Percentiles rank a stretch among this genome's conserved stretches.
Evolutionary conservation across 441 rosid species (phyloP).

Genomic region (Theobroma grandiflorum): DNA sequence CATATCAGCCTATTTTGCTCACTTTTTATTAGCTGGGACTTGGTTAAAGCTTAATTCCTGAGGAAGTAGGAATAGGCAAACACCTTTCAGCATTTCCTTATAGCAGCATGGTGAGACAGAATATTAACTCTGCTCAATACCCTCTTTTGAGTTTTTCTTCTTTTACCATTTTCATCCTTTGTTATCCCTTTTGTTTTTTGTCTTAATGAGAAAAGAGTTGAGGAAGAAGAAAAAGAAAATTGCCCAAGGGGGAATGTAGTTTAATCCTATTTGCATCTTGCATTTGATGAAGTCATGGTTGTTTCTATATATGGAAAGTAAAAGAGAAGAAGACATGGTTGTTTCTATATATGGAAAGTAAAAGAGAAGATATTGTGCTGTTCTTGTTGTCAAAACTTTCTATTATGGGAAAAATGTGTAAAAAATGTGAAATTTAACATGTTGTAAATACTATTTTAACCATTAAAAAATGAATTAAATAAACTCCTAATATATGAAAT

Average conservation of each 20-base stretch:
- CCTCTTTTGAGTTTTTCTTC: background rate
- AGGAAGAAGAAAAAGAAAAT: background rate
- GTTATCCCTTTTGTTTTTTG: background rate
- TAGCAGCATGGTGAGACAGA: constrained; percentile 20
- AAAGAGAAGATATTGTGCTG: background rate
- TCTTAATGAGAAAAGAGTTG: background rate
- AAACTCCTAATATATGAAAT: too few species aligned
- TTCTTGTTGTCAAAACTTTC: constrained; percentile 7
- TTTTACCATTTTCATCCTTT: background rate
- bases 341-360: background rate
- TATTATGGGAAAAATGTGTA: too few species aligned
- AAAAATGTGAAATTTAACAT: background rate
- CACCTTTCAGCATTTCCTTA: background rate
- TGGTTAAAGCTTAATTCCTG: constrained; percentile 14
- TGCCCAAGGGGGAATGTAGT: too few species aligned
- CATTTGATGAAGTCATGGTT: background rate
- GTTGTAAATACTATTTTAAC: background rate
- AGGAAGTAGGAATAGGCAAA: background rate
- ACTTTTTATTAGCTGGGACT: background rate
- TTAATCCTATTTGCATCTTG: constrained; percentile 6
- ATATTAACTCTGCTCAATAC: background rate
- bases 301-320: background rate
- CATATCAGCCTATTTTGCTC: constrained; percentile 3
- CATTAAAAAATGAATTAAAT: background rate
- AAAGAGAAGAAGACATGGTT: background rate